Evolutionary conservation across 2,329 filamentous ascomycete genomes (phyloP), one percentile per base, ranked within the genome.

Genomic region (Penicillium polonicum): DNA sequence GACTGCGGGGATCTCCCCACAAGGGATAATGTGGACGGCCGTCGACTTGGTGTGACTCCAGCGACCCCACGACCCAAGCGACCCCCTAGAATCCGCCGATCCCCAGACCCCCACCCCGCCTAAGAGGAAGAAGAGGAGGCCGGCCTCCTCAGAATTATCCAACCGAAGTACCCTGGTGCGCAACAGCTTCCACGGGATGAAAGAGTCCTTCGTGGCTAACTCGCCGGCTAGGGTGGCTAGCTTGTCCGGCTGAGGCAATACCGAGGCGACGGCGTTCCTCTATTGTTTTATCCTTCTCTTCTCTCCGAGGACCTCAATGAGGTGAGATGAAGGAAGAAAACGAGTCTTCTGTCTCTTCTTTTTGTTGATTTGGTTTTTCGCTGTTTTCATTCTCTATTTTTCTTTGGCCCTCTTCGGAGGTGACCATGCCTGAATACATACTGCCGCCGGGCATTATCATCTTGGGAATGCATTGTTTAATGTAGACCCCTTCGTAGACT

Each of bases 371-470:
- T 49, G 33, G 19, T 50, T 29, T 50, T 29, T 15, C 2, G 31
- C 31, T 49, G 15, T 33, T 38, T 17, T 48, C 21, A 27, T 27
- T 41, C 31, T 41, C 33, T 12, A 31, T 17, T 41, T 39, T 50
- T 50, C 36, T 31, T 50, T 41, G 46, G 46, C 46, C 21, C 46
- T 49, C 46, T 49, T 49, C 21, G n/a, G 48, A 42, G 48, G 25
- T 41, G 21, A 41, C 48, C 36, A 42, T 42, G 23, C 9, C 35
- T 50, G 6, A 41, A 50, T 50, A 50, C 21, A 50, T 41, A 41
- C 48, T 41, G 23, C 23, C 10, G 23, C 23, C 35, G 25, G 35
- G 21, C 48, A 49, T 15, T 39, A 15, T 49, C 48, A 39, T 39
- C 46, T 49, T 49, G 46, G 21, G 17, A 39, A 49, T 49, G 33